These are phyloP conservation scores for Byssoonygena ceratinophila DNA, from an alignment of 2,329 filamentous ascomycete species.

Conservation along the genomic window DNA sequence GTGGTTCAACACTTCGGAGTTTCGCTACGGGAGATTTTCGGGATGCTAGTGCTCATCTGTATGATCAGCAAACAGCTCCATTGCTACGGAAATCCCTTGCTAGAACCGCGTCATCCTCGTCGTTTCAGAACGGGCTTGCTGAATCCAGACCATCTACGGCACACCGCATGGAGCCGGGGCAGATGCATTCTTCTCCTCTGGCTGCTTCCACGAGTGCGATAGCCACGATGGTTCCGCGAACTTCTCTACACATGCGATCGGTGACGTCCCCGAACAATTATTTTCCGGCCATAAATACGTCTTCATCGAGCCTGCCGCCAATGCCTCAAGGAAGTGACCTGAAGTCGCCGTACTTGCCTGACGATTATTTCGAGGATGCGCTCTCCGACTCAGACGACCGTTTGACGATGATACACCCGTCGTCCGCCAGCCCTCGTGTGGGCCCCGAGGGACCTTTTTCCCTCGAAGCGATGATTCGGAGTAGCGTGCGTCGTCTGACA, in stretches of 20 bases:
- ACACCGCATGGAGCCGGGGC: constrained; percentile 41
- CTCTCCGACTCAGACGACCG: constrained; percentile 77
- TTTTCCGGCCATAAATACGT: constrained; percentile 28
- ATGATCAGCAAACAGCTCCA: constrained; percentile 85
- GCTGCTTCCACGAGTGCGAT: constrained; percentile 37
- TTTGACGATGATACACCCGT: constrained; percentile 22
- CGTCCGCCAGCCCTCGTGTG: constrained; percentile 24
- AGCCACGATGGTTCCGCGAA: constrained; percentile 42
- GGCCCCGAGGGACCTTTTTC: constrained; percentile 35
- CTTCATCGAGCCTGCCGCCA: constrained; percentile 20
- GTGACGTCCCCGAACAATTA: constrained; percentile 66
- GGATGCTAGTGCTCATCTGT: constrained; percentile 69
- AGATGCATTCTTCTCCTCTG: constrained; percentile 48
- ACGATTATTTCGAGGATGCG: constrained; percentile 67
- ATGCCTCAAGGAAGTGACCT: constrained; percentile 39
- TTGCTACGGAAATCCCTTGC: constrained; percentile 74
- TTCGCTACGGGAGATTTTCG: constrained; percentile 52
- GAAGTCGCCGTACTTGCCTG: constrained; percentile 55
- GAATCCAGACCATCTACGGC: constrained; percentile 54
- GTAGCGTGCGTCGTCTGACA: constrained; percentile 39
- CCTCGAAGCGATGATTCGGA: constrained; percentile 37
- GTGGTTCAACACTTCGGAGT: constrained; percentile 30
- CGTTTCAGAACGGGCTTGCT: constrained; percentile 79
- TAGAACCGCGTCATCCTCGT: constrained; percentile 58
- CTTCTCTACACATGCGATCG: constrained; percentile 66